Conservation (phyloP, 2,329 filamentous ascomycete species). For the Nemania diffusa region DNA sequence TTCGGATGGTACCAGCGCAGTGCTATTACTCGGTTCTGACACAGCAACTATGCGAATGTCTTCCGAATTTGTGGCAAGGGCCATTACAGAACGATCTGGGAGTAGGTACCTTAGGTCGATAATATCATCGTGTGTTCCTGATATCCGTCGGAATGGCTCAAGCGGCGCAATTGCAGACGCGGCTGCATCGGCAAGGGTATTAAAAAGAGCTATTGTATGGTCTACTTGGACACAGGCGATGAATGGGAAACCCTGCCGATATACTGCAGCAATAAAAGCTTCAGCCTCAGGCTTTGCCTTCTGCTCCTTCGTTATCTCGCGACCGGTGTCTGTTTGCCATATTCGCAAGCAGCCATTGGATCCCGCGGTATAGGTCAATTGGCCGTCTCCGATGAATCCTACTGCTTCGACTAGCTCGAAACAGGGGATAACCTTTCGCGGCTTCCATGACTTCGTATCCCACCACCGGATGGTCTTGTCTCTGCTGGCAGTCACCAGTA, state of each 20-base stretch:
- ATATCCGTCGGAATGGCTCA: constrained; percentile 79
- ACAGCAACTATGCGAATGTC: constrained; percentile 89
- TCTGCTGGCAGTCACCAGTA: constrained; percentile 83
- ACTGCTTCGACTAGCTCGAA: constrained; percentile 86
- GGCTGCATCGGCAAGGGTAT: constrained; percentile 54
- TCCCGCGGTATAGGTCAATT: constrained; percentile 83
- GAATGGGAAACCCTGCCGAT: constrained; percentile 72
- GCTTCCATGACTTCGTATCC: constrained; percentile 87
- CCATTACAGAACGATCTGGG: constrained; percentile 81
- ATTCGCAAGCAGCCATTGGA: constrained; percentile 83
- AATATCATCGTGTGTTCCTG: constrained; percentile 96
- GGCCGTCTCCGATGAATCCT: constrained; percentile 79
- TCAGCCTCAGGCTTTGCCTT: constrained; percentile 67
- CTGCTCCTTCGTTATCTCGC: constrained; percentile 83
- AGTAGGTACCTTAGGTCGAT: constrained; percentile 92
- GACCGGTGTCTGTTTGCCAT: constrained; percentile 82
- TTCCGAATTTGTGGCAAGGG: constrained; percentile 94
- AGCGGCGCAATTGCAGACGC: constrained; percentile 52
- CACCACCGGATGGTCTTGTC: constrained; percentile 96
- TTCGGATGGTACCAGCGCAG: constrained; percentile 50
- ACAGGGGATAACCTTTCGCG: constrained; percentile 81
- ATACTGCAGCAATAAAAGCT: constrained; percentile 77
- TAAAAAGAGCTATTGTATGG: constrained; percentile 84
- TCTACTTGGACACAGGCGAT: constrained; percentile 88
- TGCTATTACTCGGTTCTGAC: constrained; percentile 52